Base-by-base conservation (phyloP, 495 filamentous ascomycete genomes). In the Penicillium atrosanguineum region DNA sequence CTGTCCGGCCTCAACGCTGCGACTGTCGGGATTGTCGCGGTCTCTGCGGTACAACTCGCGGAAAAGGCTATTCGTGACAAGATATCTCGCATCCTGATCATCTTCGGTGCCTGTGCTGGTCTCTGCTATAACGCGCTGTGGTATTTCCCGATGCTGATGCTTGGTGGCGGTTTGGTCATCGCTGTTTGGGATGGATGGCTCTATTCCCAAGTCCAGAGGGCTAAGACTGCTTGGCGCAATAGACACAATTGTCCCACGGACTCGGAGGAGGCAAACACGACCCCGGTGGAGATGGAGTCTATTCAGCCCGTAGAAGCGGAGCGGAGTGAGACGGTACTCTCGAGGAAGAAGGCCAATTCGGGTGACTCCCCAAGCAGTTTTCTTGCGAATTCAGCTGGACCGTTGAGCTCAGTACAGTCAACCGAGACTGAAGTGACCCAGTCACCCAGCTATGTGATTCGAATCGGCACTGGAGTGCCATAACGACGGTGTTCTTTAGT, bases 91-190 rank as follows among this genome's bases (percentile, higher is more conserved):
- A 74, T 88, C 12, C 57, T 92, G 1, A 83, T 95, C 1, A 83
- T 90, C 49, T 61, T 89, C n/a, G 81, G 81, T 15, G 90, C 74
- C 19, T 73, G 79, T 3, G 86, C 85, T 0, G 90, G 88, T 6
- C 69, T 93, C 65, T 77, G 87, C 39, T 91, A 93, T 56, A 90
- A 82, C 50, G 83, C 88, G 0, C 69, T 92, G 0, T 95, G 88
- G 90, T 95, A 91, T 61, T 93, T 91, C 56, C 90, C 90, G 0
- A 63, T 88, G 1, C 60, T 95, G 8, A 86, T 93, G 78, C 49
- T 84, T 11, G 70, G 72, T 14, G 88, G 83, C 0, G 71, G 85
- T 28, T 4, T 78, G 14, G 68, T 71, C 0, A 84, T 85, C 0
- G 64, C 84, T 0, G 37, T 81, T 7, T 88, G 83, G 73, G 89